Base-by-base conservation (phyloP, 306 rosid species). In the Vicia villosa region DNA sequence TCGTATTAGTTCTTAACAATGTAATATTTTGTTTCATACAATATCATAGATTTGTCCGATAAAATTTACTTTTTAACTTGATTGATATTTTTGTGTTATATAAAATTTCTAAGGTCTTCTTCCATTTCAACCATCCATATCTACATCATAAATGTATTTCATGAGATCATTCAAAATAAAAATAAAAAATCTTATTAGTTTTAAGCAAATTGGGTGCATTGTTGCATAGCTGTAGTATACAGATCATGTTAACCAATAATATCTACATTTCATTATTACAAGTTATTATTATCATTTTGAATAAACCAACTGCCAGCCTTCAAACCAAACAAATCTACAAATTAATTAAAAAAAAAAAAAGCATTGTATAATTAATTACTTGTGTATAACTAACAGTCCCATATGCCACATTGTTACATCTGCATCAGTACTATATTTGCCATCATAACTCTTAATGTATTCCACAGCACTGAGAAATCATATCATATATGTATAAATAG, bases 391-490 rank as follows among this genome's bases (percentile, higher is more conserved):
- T 10, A 34, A 8, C 17, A 15, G 57, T 73, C 58, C 43, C 75
- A 79, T 70, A 17, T 46, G 68, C 47, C 69, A 51, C 72, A 45
- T 77, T 54, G 76, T 43, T 66, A 51, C 62, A 34, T 77, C 41
- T 69, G 49, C 10, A 64, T 73, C 68, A 40, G 37, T 65, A 42
- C 49, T 79, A 30, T 20, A 26, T 20, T 13, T 72, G 66, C 11
- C 19, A 41, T 72, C 15, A 41, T 72, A 72, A 41, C 57, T 62
- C 19, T 6, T 32, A 32, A 32, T 43, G 50, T 16, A 50, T 50
- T 30, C 43, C 26, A 47, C n/a, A 10, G 2, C 2, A 45, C 21
- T 9, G 40, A 19, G 43, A 66, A 43, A 52, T 32, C 37, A 32
- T 5, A 32, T 30, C 32, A 10, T 51, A 20, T 20, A 34, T 15